Evolutionary conservation across 805 yeast genomes (phyloP).

Genomic region (Jamesozyma jinghongensis): DNA sequence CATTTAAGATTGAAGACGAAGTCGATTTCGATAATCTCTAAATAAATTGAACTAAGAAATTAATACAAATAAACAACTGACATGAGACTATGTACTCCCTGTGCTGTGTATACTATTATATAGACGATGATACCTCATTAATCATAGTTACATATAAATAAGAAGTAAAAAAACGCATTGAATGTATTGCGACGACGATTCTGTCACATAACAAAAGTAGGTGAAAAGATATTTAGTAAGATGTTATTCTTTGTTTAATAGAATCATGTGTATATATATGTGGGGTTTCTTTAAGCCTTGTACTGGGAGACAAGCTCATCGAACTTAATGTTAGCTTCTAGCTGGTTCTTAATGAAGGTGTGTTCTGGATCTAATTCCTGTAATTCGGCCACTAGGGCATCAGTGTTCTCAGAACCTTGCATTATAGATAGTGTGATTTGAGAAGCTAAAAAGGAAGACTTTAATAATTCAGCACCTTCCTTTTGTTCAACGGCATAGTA

Average conservation of each 20-base stretch:
- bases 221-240: too few relatives aligned
- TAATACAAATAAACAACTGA: background rate
- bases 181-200: too few relatives aligned
- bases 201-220: too few relatives aligned
- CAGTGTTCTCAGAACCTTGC: conserved; percentile 35
- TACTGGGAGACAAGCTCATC: conserved; percentile 62
- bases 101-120: background rate
- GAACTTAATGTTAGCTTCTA: conserved; percentile 55
- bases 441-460: conserved; percentile 50
- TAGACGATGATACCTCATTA: background rate
- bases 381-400: conserved; percentile 40
- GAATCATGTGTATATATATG: background rate
- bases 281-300: conserved; percentile 9
- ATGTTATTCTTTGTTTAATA: background rate
- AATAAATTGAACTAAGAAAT: background rate
- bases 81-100: background rate
- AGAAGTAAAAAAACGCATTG: background rate
- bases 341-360: conserved; percentile 46
- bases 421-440: conserved; percentile 54
- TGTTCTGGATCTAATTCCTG: conserved; percentile 44
- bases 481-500: conserved; percentile 30
- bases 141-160: background rate
- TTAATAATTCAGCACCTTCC: conserved; percentile 22
- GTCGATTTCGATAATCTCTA: conserved; percentile 16
- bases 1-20: conserved; percentile 27